Conservation (phyloP, 2,329 filamentous ascomycete genomes). For the Simplicillium aogashimaense region DNA sequence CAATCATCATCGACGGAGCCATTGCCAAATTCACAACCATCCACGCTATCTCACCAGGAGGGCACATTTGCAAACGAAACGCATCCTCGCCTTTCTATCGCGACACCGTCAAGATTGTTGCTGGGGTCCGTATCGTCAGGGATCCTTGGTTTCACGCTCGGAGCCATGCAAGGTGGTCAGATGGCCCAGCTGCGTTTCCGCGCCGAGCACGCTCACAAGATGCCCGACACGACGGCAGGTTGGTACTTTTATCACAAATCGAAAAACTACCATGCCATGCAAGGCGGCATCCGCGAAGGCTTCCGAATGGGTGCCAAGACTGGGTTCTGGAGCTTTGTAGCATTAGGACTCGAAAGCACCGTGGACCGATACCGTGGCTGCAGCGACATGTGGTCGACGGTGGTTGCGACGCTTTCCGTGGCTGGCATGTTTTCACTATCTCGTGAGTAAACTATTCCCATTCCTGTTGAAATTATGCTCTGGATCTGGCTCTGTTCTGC, state of each 20-base stretch:
- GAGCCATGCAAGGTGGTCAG: conserved; percentile 61
- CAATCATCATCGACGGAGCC: too few species aligned
- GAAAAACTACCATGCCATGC: conserved; percentile 84
- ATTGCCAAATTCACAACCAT: too few species aligned
- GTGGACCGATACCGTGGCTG: conserved; percentile 63
- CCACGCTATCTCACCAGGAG: too few species aligned
- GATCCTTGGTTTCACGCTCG: conserved; percentile 59
- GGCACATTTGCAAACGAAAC: background rate
- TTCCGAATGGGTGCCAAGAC: conserved; percentile 63
- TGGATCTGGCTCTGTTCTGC: conserved; percentile 2
- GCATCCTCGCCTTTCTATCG: conserved; percentile 47
- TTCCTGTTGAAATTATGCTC: conserved; percentile 1
- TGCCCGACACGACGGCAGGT: conserved; percentile 70
- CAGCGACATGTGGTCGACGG: conserved; percentile 71
- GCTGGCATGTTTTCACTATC: conserved; percentile 80
- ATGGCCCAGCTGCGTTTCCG: conserved; percentile 75
- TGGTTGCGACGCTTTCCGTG: conserved; percentile 72
- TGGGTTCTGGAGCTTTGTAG: conserved; percentile 62
- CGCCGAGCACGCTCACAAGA: conserved; percentile 90
- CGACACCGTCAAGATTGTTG: conserved; percentile 55
- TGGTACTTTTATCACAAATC: conserved; percentile 99
- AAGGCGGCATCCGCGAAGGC: conserved; percentile 71
- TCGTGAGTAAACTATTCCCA: conserved; percentile 46
- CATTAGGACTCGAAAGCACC: conserved; percentile 75
- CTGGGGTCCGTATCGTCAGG: conserved; percentile 55